These are phyloP conservation scores for Catunica adiposa DNA, from an alignment of 2,329 filamentous ascomycete genomes.

Conservation along the genomic window DNA sequence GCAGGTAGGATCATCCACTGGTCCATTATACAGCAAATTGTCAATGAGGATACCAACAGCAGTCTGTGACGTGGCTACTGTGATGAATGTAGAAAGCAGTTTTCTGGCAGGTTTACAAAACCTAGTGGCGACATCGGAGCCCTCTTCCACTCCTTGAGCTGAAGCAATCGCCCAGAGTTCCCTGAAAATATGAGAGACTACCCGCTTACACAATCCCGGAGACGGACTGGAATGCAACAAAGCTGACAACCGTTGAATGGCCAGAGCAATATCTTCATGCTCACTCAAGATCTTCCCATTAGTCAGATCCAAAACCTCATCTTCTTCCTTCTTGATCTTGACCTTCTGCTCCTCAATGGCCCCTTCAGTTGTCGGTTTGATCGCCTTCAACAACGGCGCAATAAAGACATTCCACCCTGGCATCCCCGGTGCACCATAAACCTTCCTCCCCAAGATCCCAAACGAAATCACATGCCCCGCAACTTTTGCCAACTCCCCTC, in stretches of 20 bases:
- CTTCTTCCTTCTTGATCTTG: conserved; percentile 19
- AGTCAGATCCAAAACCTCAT: conserved; percentile 31
- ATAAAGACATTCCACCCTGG: conserved; percentile 48
- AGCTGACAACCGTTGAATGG: conserved; percentile 37
- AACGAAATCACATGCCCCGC: conserved; percentile 48
- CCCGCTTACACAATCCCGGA: conserved; percentile 44
- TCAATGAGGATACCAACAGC: conserved; percentile 33
- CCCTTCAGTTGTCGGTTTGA: conserved; percentile 28
- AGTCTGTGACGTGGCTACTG: conserved; percentile 35
- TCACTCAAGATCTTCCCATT: conserved; percentile 29
- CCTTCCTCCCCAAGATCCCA: conserved; percentile 47
- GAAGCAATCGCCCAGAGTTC: conserved; percentile 48
- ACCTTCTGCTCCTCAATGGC: neutral
- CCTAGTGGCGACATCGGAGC: conserved; percentile 21
- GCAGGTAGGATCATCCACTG: conserved; percentile 19
- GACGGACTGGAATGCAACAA: conserved; percentile 49
- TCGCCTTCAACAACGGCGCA: conserved; percentile 35
- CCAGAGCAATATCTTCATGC: conserved; percentile 29
- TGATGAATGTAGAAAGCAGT: conserved; percentile 40
- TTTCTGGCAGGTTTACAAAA: conserved; percentile 31
- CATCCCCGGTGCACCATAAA: conserved; percentile 45
- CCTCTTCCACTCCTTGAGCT: conserved; percentile 22
- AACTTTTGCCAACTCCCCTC: conserved; percentile 39
- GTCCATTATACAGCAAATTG: conserved; percentile 40
- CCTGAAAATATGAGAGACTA: conserved; percentile 41